Conservation (phyloP, 75 land plant genomes). For the Larix kaempferi region DNA sequence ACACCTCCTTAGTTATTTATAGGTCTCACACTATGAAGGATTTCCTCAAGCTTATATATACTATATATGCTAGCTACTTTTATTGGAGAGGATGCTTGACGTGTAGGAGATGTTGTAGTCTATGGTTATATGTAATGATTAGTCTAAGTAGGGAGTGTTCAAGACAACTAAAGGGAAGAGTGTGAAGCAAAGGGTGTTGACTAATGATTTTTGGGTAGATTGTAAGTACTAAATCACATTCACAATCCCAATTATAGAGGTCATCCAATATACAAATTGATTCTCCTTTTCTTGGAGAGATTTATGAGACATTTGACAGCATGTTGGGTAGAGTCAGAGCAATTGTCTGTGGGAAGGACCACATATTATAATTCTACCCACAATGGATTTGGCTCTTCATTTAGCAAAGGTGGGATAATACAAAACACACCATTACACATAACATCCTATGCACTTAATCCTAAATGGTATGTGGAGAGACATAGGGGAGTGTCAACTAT, state of each 20-base stretch:
- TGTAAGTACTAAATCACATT: neutral
- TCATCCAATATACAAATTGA: neutral
- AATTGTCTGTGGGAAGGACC: neutral
- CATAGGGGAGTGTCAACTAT: neutral
- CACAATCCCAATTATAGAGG: neutral
- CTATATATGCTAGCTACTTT: too few species aligned
- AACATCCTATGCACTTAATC: neutral
- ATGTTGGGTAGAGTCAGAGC: neutral
- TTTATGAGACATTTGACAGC: neutral
- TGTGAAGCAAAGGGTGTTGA: neutral
- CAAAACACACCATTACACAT: neutral
- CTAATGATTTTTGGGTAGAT: neutral
- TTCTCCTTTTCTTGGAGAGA: neutral
- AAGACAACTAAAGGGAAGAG: neutral
- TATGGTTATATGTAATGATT: too few species aligned
- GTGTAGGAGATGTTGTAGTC: too few species aligned
- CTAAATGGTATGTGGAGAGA: neutral
- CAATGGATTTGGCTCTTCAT: neutral
- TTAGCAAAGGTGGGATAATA: neutral
- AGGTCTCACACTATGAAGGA: too few species aligned
- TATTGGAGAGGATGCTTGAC: too few species aligned
- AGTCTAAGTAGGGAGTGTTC: neutral
- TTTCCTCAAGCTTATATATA: too few species aligned
- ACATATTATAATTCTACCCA: neutral
- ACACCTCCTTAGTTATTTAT: too few species aligned